A percentile compares a stretch with the other conserved stretches of the same genome.
These are phyloP conservation scores for Halophytophthora polymorphica DNA, from an alignment of 352 stramenopile genomes.

Conservation along the genomic window DNA sequence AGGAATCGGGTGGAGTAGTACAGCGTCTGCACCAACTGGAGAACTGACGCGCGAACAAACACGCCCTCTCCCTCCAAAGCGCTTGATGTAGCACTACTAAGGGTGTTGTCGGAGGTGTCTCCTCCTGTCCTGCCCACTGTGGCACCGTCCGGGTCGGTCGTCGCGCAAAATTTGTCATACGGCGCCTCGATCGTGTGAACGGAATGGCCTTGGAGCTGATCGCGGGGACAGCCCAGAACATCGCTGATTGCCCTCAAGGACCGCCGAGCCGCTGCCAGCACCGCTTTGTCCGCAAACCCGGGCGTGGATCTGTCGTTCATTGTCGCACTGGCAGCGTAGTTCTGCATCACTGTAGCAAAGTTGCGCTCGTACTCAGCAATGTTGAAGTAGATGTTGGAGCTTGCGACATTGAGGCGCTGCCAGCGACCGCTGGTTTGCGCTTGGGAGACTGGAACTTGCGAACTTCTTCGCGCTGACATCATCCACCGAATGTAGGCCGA, in stretches of 20 bases:
- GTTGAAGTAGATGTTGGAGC: conserved; percentile 40
- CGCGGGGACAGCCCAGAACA: conserved; percentile 15
- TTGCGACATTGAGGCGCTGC: conserved; percentile 1
- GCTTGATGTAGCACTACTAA: background rate
- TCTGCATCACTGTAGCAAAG: conserved; percentile 24
- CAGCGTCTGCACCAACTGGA: conserved; percentile 38
- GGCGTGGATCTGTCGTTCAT: conserved; percentile 3
- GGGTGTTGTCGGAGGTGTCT: background rate
- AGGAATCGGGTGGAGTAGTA: conserved; percentile 32
- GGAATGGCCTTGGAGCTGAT: conserved; percentile 9
- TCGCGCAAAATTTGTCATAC: background rate
- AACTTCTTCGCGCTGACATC: conserved; percentile 2
- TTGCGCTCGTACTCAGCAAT: conserved; percentile 32
- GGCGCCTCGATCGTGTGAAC: conserved; percentile 17
- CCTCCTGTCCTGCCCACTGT: background rate
- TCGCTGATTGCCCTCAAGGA: conserved; percentile 13
- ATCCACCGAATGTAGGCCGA: conserved; percentile 35
- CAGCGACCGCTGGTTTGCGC: background rate
- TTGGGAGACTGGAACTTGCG: background rate
- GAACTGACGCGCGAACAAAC: conserved; percentile 34
- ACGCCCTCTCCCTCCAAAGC: background rate
- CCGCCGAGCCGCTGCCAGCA: conserved; percentile 14
- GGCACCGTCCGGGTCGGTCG: background rate
- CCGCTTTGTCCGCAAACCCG: conserved; percentile 7
- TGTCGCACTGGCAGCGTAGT: conserved; percentile 16